Conservation (phyloP, 257 asterid genomes). For the Haberlea rhodopensis region DNA sequence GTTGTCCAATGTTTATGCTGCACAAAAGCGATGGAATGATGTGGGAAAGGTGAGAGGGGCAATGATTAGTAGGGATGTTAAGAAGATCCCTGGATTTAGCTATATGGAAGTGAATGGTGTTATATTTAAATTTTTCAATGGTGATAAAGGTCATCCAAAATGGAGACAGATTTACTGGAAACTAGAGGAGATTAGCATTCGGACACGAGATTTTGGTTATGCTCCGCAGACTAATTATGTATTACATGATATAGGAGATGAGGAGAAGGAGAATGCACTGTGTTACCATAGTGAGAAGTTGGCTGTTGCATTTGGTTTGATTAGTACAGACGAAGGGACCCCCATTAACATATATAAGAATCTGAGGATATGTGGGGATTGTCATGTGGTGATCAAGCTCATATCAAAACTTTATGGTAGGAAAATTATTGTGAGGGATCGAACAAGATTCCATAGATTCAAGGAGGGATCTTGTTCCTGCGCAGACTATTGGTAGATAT, state of each 20-base stretch:
- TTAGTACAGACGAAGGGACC: conserved; percentile 45
- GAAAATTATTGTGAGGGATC: conserved; percentile 81
- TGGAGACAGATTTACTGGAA: conserved; percentile 63
- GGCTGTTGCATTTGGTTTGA: conserved; percentile 85
- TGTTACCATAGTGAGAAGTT: conserved; percentile 84
- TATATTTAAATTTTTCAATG: conserved; percentile 59
- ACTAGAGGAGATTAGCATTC: conserved; percentile 59
- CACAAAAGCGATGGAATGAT: conserved; percentile 74
- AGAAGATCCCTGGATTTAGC: conserved; percentile 86
- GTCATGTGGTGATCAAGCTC: conserved; percentile 80
- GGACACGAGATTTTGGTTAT: conserved; percentile 61
- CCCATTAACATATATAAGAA: conserved; percentile 73
- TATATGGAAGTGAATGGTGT: conserved; percentile 60
- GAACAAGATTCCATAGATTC: conserved; percentile 83
- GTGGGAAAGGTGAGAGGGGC: conserved; percentile 79
- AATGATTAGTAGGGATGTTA: conserved; percentile 65
- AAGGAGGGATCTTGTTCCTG: conserved; percentile 76
- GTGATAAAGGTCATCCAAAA: conserved; percentile 56
- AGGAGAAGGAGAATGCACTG: conserved; percentile 90
- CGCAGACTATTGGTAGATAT: conserved; percentile 63
- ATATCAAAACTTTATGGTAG: conserved; percentile 59
- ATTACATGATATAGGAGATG: conserved; percentile 81
- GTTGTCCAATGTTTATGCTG: conserved; percentile 81
- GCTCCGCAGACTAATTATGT: conserved; percentile 72
- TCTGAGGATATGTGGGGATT: conserved; percentile 93